These are phyloP conservation scores for Suillus discolor DNA, from an alignment of 768 basidiomycete species.

Conservation along the genomic window DNA sequence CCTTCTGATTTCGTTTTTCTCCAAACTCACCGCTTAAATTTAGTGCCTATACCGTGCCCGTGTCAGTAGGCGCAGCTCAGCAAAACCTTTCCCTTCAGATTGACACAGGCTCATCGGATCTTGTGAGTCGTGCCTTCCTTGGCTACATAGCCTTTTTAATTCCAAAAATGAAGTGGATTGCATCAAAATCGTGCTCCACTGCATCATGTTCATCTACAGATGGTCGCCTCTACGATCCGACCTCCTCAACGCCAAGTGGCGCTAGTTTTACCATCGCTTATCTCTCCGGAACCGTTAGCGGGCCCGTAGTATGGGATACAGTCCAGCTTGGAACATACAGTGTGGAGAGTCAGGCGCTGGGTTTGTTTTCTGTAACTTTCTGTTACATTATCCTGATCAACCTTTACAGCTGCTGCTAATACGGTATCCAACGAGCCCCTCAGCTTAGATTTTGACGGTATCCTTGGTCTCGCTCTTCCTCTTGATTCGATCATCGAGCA, in stretches of 20 bases:
- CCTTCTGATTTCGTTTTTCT: constrained; percentile 1
- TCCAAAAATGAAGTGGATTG: constrained; percentile 63
- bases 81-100: constrained; percentile 68
- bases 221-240: constrained; percentile 60
- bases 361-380: constrained; percentile 32
- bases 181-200: constrained; percentile 64
- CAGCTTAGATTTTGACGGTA: constrained; percentile 56
- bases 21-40: constrained; percentile 6
- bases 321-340: constrained; percentile 64
- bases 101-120: constrained; percentile 82
- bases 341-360: constrained; percentile 69
- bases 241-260: constrained; percentile 45
- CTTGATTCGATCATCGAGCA: constrained; percentile 66
- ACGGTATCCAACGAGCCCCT: constrained; percentile 60
- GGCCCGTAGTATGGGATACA: constrained; percentile 72
- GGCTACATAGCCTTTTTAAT: constrained; percentile 2
- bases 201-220: constrained; percentile 48
- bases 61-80: constrained; percentile 49
- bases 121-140: constrained; percentile 47
- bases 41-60: constrained; percentile 69
- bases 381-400: constrained; percentile 1
- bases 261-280: constrained; percentile 55
- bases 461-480: constrained; percentile 78
- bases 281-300: constrained; percentile 57
- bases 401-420: constrained; percentile 56